Conservation (phyloP, 352 stramenopile species). For the Albugo candida region DNA sequence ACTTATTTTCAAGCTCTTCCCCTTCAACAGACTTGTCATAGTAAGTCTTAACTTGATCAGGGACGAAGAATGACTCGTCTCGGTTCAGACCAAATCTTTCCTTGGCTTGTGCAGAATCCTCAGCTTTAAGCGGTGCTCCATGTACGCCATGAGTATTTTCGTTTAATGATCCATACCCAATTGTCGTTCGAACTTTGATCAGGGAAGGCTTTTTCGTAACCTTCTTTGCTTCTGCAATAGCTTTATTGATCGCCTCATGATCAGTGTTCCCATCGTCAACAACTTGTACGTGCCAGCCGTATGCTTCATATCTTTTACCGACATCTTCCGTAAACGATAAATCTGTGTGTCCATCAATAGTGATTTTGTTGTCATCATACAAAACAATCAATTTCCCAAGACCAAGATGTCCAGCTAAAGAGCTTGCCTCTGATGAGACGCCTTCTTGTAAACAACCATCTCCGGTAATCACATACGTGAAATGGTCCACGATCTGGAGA, state of each 20-base stretch:
- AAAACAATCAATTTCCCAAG: constrained; percentile 98
- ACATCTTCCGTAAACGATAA: constrained; percentile 98
- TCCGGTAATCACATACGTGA: constrained; percentile 98
- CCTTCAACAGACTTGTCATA: constrained; percentile 75
- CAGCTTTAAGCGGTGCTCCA: constrained; percentile 87
- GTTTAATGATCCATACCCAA: constrained; percentile 89
- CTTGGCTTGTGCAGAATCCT: constrained; percentile 85
- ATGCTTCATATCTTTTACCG: constrained; percentile 93
- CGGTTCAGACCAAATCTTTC: constrained; percentile 85
- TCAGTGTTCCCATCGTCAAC: constrained; percentile 90
- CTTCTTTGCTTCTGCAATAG: constrained; percentile 87
- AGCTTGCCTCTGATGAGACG: constrained; percentile 89
- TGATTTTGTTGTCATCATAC: constrained; percentile 99
- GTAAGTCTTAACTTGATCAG: constrained; percentile 84
- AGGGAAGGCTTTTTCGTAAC: constrained; percentile 93
- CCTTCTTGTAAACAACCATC: constrained; percentile 98
- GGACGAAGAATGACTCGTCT: constrained; percentile 84
- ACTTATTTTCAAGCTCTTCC: constrained; percentile 65
- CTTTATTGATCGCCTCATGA: constrained; percentile 82
- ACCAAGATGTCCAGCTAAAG: constrained; percentile 92
- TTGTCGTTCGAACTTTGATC: constrained; percentile 97
- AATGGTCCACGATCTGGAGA: constrained; percentile 92
- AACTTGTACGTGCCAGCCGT: constrained; percentile 93
- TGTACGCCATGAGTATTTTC: constrained; percentile 89
- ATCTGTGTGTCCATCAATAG: constrained; percentile 93